Conservation (phyloP, 495 filamentous ascomycete species). For the Lindgomyces ingoldianus region DNA sequence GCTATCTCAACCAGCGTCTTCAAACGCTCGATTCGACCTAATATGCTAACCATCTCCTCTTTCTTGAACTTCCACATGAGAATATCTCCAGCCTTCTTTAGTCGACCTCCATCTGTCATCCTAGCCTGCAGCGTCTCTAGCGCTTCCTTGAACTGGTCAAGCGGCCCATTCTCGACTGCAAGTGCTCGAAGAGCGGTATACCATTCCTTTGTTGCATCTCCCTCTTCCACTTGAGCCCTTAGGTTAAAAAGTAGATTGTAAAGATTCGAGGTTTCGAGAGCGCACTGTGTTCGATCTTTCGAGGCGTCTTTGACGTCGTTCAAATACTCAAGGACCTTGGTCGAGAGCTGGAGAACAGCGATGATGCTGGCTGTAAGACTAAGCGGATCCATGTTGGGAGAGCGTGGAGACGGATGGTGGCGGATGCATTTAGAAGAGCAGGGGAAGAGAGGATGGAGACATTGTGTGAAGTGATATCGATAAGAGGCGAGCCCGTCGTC, state of each 20-base stretch:
- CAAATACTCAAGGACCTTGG: conserved; percentile 38
- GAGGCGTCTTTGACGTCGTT: conserved; percentile 41
- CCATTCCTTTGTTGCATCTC: conserved; percentile 17
- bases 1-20: neutral
- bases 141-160: conserved; percentile 34
- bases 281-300: conserved; percentile 34
- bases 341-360: conserved; percentile 33
- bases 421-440: too few relatives aligned
- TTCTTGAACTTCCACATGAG: conserved; percentile 40
- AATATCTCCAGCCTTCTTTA: conserved; percentile 22
- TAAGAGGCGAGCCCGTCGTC: too few relatives aligned
- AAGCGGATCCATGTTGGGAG: conserved; percentile 27
- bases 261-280: conserved; percentile 33
- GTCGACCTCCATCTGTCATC: conserved; percentile 10
- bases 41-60: neutral
- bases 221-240: conserved; percentile 8
- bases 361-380: conserved; percentile 36
- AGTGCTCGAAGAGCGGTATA: conserved; percentile 32
- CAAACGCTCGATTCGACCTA: neutral
- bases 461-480: too few relatives aligned
- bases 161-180: conserved; percentile 30
- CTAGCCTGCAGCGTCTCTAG: conserved; percentile 34
- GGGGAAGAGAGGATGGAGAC: too few relatives aligned
- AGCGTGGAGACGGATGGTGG: too few relatives aligned
- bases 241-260: conserved; percentile 35